Evolutionary conservation across 352 stramenopile genomes (phyloP), one percentile per base, ranked within the genome.

Genomic region (Nothophytophthora sp.): DNA sequence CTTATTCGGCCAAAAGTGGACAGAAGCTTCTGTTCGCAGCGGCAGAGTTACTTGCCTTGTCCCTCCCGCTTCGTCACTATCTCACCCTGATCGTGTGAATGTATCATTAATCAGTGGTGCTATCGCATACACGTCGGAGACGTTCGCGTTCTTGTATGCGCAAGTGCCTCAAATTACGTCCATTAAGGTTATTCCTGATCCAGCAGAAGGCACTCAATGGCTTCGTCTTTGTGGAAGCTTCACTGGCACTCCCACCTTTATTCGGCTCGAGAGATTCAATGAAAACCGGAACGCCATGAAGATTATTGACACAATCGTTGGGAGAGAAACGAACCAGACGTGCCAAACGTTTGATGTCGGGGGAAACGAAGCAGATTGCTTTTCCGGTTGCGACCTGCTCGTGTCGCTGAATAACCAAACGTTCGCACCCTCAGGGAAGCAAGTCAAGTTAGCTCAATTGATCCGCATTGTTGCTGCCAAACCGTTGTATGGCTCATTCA

Each of bases 371-470:
- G n/a, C 44, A 1, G 16, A 52, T 46, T 74, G 64, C n/a, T 48
- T 12, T 1, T 20, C 32, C 15, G 51, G 45, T 1, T 83, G 73
- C n/a, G 35, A 63, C 13, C 2, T 75, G 4, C 46, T 63, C 8
- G n/a, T 76, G 6, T 84, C 73, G 4, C 57, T 81, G 3, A 84
- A 84, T 34, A 66, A 76, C 11, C 70, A 79, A 20, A 56, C 51
- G 1, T 79, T 67, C 47, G 24, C 19, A 0, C 40, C 44, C 23
- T 70, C 60, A 2, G 64, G 56, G 15, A 75, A 63, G 22, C 25
- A 37, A 22, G 27, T 79, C 12, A 24, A 30, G 11, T 18, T 79
- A 1, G 37, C 42, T 11, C 19, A 52, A 6, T 4, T 52, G 22
- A 37, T 46, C 23, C 35, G 47, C 37, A 52, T 76, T 19, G 11